phyloP scores from a whole-genome alignment of 306 rosid genomes.

The Morella rubra region DNA sequence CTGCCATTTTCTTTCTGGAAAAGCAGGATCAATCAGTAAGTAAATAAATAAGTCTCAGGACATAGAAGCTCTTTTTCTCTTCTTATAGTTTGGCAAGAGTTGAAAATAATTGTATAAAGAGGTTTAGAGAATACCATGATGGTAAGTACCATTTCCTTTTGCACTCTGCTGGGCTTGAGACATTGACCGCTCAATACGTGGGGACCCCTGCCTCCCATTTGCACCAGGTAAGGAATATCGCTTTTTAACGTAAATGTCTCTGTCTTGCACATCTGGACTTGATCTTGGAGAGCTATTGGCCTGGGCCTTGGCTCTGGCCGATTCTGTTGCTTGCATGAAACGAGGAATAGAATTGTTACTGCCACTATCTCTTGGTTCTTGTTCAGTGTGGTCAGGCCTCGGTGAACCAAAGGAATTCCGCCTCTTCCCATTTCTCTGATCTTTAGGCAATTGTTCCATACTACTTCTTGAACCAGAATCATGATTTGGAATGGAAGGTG shows the following conservation, averaged over 20 bases:
- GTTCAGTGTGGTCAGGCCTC: constrained; percentile 58
- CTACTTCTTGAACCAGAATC: constrained; percentile 61
- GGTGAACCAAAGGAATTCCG: constrained; percentile 70
- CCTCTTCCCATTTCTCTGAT: constrained; percentile 62
- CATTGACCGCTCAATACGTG: constrained; percentile 61
- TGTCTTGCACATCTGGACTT: constrained; percentile 89
- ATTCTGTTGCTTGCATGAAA: constrained; percentile 96
- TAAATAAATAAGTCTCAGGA: neutral
- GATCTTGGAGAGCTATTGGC: constrained; percentile 80
- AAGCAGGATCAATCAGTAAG: constrained; percentile 39
- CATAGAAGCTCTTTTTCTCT: neutral
- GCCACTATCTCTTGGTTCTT: constrained; percentile 63
- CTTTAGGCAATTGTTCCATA: constrained; percentile 59
- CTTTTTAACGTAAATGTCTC: constrained; percentile 63
- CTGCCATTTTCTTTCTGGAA: constrained; percentile 88
- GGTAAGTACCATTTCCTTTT: constrained; percentile 49
- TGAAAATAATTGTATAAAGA: neutral
- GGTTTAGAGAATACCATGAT: constrained; percentile 33
- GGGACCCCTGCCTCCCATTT: constrained; percentile 81
- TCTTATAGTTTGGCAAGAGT: neutral
- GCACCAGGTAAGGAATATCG: constrained; percentile 89
- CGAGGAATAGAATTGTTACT: constrained; percentile 66
- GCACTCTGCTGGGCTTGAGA: constrained; percentile 65
- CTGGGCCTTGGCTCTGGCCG: constrained; percentile 85
- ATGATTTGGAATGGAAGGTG: constrained; percentile 56